Evolutionary conservation across 768 basidiomycete genomes (phyloP), one percentile per base, ranked within the genome.

Genomic region (Serendipita vermifera): DNA sequence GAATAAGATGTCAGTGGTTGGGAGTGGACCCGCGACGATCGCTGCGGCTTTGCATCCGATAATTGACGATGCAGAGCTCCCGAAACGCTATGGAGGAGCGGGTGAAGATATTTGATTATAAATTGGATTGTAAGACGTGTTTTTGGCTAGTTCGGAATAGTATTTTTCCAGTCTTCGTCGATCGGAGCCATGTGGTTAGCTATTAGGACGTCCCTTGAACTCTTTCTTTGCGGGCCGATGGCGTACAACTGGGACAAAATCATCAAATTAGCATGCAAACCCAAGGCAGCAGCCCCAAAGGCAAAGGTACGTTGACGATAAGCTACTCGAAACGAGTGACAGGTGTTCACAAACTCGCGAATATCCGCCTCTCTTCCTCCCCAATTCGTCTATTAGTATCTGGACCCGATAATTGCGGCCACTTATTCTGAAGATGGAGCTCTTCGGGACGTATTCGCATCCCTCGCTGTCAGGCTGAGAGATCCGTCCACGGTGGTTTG

Each of bases 381-480:
- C n/a, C n/a, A n/a, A n/a, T n/a, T n/a, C n/a, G n/a, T n/a, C 39
- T 38, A 43, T 22, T 66, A 97, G 91, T 99, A 98, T 72, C 77
- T 99, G 59, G 93, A 98, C 73, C 83, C 88, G 22, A 91, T 99
- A 68, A 85, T 99, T 62, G 85, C 90, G 55, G 90, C 91, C 29
- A 97, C 94, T n/a, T 97, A 89, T 81, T 84, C 85, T 15, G 87
- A 94, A 58, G 94, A 97, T 64, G 92, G 93, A 26, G 81, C 90
- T 39, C 77, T 98, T 5, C 82, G 85, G 62, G 94, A 98, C 68
- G 88, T 98, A 61, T 89, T 89, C 73, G 87, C 83, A 66, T 85
- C 92, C 9, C 76, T 99, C 35, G 74, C 84, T 2, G 81, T 85
- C 15, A 78, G 89, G 39, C 78, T 99, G 59, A 77, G 87, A 22